phyloP scores from a whole-genome alignment of 164 flowering plant species.

The Stephania yunnanensis region DNA sequence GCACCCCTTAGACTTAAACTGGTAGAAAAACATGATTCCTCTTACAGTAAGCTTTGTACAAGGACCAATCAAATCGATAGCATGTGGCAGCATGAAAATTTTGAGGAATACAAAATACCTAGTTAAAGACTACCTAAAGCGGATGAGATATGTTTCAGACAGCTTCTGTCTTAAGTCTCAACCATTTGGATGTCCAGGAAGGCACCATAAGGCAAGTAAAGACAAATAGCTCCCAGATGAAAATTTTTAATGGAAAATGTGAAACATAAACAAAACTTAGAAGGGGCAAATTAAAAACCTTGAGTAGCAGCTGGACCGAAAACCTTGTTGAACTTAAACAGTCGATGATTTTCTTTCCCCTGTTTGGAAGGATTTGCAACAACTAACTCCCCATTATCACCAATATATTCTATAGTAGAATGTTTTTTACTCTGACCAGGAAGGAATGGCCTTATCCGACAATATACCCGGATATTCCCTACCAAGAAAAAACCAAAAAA shows the following conservation, averaged over 20 bases:
- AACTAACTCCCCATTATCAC: conserved; percentile 86
- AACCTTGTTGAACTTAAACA: conserved; percentile 86
- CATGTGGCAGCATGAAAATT: not conserved
- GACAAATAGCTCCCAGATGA: not conserved
- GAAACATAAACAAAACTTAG: not conserved
- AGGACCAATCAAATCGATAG: not conserved
- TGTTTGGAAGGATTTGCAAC: conserved; percentile 72
- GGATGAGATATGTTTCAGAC: not conserved
- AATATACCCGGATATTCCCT: conserved; percentile 96
- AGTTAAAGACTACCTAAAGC: not conserved
- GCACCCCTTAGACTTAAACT: not conserved
- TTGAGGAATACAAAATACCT: not conserved
- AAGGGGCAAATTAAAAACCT: conserved; percentile 38
- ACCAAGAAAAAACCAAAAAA: conserved; percentile 10
- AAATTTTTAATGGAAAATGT: not conserved
- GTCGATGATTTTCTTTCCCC: conserved; percentile 69
- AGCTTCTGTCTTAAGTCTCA: not conserved
- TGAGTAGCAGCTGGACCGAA: conserved; percentile 73
- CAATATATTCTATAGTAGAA: conserved; percentile 70
- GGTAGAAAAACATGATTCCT: not conserved
- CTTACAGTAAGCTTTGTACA: not conserved
- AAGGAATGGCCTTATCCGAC: conserved; percentile 91
- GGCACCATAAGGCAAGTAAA: not conserved
- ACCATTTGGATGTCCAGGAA: not conserved
- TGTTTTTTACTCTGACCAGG: conserved; percentile 64